Evolutionary conservation across 148 eudicot genomes (phyloP).

Genomic region (Heliamphora exappendiculata): DNA sequence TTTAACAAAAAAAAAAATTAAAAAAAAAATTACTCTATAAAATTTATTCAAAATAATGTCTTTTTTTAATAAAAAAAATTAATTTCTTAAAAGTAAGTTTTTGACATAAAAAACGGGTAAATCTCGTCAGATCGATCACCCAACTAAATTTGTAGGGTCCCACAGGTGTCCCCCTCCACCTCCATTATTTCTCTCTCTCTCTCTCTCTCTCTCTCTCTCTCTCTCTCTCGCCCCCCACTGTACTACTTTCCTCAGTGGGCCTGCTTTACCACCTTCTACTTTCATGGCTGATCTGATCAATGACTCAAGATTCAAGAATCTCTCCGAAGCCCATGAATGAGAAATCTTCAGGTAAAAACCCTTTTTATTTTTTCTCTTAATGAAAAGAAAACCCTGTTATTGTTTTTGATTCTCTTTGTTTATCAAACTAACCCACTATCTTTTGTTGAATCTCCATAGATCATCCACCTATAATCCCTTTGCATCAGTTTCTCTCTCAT

Average conservation of each 20-base stretch:
- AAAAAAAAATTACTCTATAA: no score
- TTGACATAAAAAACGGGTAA: no score
- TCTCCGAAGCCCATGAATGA: constrained; percentile 4
- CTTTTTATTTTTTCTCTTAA: no score
- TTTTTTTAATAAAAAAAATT: no score
- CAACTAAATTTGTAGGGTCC: constrained; percentile 22
- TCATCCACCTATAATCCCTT: not conserved
- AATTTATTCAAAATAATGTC: no score
- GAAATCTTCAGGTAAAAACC: constrained; percentile 14
- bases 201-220: constrained; percentile 10
- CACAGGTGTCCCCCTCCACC: constrained; percentile 20
- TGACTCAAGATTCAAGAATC: constrained; percentile 12
- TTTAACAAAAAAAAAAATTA: no score
- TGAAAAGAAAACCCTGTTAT: not conserved
- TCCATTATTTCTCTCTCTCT: constrained; percentile 34
- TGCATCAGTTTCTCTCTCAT: not conserved
- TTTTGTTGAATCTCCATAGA: constrained; percentile 6
- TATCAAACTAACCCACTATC: not conserved
- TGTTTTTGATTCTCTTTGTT: not conserved
- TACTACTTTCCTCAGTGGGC: constrained; percentile 22
- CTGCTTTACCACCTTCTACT: constrained; percentile 19
- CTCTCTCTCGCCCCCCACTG: constrained; percentile 15
- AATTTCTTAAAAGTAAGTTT: no score
- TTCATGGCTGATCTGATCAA: constrained; percentile 22
- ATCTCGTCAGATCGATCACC: not conserved